A percentile compares a stretch with the other conserved stretches of the same genome.
These are phyloP conservation scores for Microcyclospora tardicrescens DNA, from an alignment of 2,329 filamentous ascomycete genomes.

Conservation along the genomic window DNA sequence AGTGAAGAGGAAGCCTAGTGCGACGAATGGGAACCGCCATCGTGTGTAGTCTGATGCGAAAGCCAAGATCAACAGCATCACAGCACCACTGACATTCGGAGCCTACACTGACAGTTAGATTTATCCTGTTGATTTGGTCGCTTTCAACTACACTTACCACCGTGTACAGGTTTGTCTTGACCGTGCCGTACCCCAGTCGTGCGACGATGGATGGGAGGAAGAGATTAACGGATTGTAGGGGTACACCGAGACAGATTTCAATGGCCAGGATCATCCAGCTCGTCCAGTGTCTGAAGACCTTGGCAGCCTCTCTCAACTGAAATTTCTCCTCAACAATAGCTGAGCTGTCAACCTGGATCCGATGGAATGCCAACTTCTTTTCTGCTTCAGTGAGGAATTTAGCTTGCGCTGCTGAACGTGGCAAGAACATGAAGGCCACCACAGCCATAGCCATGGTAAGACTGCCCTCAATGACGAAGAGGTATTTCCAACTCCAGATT, in stretches of 20 bases:
- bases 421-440: constrained; percentile 59
- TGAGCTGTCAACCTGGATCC: constrained; percentile 65
- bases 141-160: constrained; percentile 28
- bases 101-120: constrained; percentile 28
- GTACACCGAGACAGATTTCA: constrained; percentile 47
- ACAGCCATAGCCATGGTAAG: constrained; percentile 45
- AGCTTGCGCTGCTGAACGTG: constrained; percentile 49
- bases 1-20: constrained; percentile 58
- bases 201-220: constrained; percentile 48
- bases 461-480: constrained; percentile 49
- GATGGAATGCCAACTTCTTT: constrained; percentile 53
- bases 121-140: background rate
- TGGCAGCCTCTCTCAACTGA: constrained; percentile 37
- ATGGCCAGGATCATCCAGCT: constrained; percentile 43
- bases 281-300: constrained; percentile 41
- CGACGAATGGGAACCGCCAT: constrained; percentile 62
- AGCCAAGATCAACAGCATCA: constrained; percentile 58
- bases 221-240: constrained; percentile 42
- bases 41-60: constrained; percentile 55
- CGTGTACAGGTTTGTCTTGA: constrained; percentile 66
- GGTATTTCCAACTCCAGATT: constrained; percentile 47
- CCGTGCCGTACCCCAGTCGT: constrained; percentile 39
- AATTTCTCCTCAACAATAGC: constrained; percentile 48
- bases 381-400: constrained; percentile 54
- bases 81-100: constrained; percentile 61